phyloP scores from a whole-genome alignment of 345 rosid species.

The Limnanthes douglasii region DNA sequence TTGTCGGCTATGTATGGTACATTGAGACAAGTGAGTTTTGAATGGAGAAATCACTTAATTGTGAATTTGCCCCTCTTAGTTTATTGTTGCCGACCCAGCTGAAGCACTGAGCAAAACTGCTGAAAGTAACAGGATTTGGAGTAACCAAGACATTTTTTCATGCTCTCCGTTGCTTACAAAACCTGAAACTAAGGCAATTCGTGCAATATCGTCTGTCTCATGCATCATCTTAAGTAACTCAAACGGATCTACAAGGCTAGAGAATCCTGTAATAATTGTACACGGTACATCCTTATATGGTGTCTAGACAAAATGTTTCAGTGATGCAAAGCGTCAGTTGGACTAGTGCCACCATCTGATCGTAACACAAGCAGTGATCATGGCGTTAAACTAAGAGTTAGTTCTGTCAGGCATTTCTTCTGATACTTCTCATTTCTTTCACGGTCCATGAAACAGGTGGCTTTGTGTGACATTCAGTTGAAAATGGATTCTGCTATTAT shows the following conservation, averaged over 20 bases:
- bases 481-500: slow-evolving; percentile 49
- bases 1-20: slow-evolving; percentile 55
- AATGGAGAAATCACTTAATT: slow-evolving; percentile 31
- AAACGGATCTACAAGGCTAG: slow-evolving; percentile 20
- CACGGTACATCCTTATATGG: slow-evolving; percentile 62
- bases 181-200: slow-evolving; percentile 68
- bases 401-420: slow-evolving; percentile 58
- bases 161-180: slow-evolving; percentile 38
- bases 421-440: slow-evolving; percentile 41
- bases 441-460: slow-evolving; percentile 54
- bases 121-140: slow-evolving; percentile 45
- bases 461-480: slow-evolving; percentile 37
- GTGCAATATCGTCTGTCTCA: slow-evolving; percentile 44
- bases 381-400: slow-evolving; percentile 50
- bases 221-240: slow-evolving; percentile 58
- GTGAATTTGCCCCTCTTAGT: slow-evolving; percentile 54
- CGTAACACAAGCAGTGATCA: slow-evolving; percentile 52
- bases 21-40: slow-evolving; percentile 51
- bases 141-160: slow-evolving; percentile 30
- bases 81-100: slow-evolving; percentile 44
- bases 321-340: slow-evolving; percentile 28
- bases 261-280: slow-evolving; percentile 45
- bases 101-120: slow-evolving; percentile 54
- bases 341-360: slow-evolving; percentile 21
- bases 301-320: slow-evolving; percentile 36